Evolutionary conservation across 352 stramenopile species (phyloP), one percentile per base, ranked within the genome.

Genomic region (Globisporangium solare): DNA sequence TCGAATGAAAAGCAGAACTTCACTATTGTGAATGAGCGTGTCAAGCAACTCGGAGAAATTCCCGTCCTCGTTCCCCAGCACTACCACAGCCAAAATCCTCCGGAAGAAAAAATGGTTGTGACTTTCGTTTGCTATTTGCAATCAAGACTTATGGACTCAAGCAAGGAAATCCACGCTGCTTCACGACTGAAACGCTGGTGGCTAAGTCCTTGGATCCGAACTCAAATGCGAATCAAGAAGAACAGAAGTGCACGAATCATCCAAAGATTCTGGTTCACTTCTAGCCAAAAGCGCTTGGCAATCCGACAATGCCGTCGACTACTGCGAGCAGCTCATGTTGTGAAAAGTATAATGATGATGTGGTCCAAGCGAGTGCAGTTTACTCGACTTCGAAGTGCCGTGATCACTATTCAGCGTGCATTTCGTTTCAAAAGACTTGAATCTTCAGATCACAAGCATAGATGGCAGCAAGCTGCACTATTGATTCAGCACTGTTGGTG

Each of bases 61-160:
- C 94, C 94, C 6, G 84, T 94, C 14, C 66, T 94, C 10, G 74
- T 98, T 35, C 89, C 92, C 0, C 70, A 87, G 46, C 67, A 91
- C 45, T 96, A 92, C 47, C 81, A 98, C 64, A 93, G 82, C 6
- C 83, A 86, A 35, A 91, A 97, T 56, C 68, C 86, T 2, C 94
- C 94, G 3, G 90, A 98, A 56, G 91, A 97, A 65, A 96, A 97
- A 56, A 91, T 95, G 50, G 94, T 98, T 35, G 68, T 98, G n/a
- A 87, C 95, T 3, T 98, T 97, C 56, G 71, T 98, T 15, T 86
- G 87, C 21, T 99, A 97, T 61, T 65, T 98, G 35, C 97, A 96
- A 58, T 97, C 92, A 8, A 87, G 96, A 5, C 58, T 99, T 3
- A 94, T 98, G 67, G 90, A 96, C 61, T 98, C 92, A 1, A 98